A percentile compares a stretch with the other conserved stretches of the same genome.
phyloP scores from a whole-genome alignment of 2,329 filamentous ascomycete genomes.

The Colletotrichum liriopes region DNA sequence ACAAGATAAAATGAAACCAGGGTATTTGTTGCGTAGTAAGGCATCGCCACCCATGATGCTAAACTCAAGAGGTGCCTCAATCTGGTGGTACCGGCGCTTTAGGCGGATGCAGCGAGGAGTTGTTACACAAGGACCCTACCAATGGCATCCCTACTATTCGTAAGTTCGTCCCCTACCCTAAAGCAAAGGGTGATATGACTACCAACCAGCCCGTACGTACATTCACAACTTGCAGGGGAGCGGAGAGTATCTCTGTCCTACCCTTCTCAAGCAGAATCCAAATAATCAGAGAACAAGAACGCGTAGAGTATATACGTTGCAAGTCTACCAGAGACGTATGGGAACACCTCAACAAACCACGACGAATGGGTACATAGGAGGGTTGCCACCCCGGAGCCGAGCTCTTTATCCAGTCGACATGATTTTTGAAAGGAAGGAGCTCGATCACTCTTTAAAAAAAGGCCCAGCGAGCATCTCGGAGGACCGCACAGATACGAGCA shows the following conservation, averaged over 20 bases:
- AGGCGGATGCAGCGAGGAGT: background rate
- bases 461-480: background rate
- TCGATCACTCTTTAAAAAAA: background rate
- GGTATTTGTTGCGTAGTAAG: background rate
- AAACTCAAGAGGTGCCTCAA: background rate
- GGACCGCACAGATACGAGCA: background rate
- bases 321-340: background rate
- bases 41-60: background rate
- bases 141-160: background rate
- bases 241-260: too few relatives aligned
- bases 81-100: too few relatives aligned
- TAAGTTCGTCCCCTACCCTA: background rate
- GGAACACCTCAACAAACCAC: background rate
- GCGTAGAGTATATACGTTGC: background rate
- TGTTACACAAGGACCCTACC: background rate
- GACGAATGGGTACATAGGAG: background rate
- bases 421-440: background rate
- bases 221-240: background rate
- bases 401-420: background rate
- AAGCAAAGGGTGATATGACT: background rate
- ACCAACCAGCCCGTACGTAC: background rate
- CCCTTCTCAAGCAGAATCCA: background rate
- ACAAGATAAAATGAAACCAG: background rate
- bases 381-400: background rate
- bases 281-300: background rate